Percentiles rank a stretch among this genome's conserved stretches.
Conservation (phyloP, 2,329 filamentous ascomycete genomes). For the Huntiella moniliformis region DNA sequence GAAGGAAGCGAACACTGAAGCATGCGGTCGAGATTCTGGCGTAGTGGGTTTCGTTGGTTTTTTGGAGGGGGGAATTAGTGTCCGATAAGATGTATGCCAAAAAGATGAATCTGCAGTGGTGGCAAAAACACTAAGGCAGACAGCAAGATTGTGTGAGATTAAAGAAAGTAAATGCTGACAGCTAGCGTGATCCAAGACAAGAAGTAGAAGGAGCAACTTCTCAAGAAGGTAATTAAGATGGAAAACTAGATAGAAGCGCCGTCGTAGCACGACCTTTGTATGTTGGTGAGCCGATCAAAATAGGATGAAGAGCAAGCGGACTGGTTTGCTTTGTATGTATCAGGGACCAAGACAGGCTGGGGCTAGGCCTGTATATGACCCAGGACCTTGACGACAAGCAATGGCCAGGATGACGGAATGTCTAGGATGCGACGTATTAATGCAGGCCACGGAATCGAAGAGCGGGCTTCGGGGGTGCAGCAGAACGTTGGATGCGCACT, state of each 20-base stretch:
- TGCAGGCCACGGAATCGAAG: too few relatives aligned
- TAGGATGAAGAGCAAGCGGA: not conserved
- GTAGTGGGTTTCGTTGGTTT: not conserved
- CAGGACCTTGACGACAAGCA: not conserved
- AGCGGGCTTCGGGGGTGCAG: too few relatives aligned
- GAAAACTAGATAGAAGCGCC: not conserved
- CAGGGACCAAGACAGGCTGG: constrained; percentile 1
- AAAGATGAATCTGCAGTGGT: not conserved
- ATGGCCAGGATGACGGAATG: not conserved
- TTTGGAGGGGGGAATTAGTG: not conserved
- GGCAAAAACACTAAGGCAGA: not conserved
- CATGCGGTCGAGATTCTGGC: not conserved
- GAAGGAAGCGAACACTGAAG: not conserved
- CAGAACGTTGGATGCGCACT: too few relatives aligned
- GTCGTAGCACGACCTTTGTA: not conserved
- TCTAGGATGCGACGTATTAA: not conserved
- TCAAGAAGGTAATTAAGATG: not conserved
- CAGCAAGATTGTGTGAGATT: not conserved
- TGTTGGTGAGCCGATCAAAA: constrained; percentile 1
- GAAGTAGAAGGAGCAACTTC: not conserved
- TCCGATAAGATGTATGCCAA: too few relatives aligned
- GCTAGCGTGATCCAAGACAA: not conserved
- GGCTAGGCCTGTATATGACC: constrained; percentile 3
- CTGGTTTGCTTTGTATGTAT: not conserved
- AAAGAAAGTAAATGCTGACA: not conserved